These are phyloP conservation scores for Coleophoma cylindrospora DNA, from an alignment of 2,329 filamentous ascomycete species.

Conservation along the genomic window DNA sequence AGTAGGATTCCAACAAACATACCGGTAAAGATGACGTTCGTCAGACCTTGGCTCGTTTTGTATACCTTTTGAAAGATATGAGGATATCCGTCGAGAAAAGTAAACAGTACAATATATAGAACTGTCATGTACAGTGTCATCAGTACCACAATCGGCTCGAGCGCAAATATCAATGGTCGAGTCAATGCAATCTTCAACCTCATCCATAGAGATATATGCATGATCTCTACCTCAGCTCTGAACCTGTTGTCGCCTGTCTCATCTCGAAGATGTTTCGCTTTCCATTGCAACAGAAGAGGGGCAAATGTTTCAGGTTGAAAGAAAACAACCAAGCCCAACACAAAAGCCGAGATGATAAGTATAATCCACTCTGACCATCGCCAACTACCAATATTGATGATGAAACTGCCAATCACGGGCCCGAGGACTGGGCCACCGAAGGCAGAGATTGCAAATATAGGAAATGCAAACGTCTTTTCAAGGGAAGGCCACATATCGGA, in stretches of 20 bases:
- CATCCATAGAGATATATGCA: conserved; percentile 9
- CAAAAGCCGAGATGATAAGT: conserved; percentile 19
- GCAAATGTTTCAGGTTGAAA: conserved; percentile 25
- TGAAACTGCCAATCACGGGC: conserved; percentile 1
- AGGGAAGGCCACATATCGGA: conserved; percentile 28
- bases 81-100: conserved; percentile 41
- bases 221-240: conserved; percentile 13
- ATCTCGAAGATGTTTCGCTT: conserved; percentile 20
- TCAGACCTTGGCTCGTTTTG: conserved; percentile 30
- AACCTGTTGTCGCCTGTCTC: conserved; percentile 21
- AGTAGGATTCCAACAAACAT: conserved; percentile 32
- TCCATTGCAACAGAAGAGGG: conserved; percentile 22
- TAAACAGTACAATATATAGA: conserved; percentile 45
- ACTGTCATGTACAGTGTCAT: conserved; percentile 42
- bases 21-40: conserved; percentile 32
- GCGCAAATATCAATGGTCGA: conserved; percentile 10
- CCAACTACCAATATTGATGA: conserved; percentile 7
- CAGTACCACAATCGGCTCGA: conserved; percentile 27
- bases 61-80: conserved; percentile 39
- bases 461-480: conserved; percentile 18
- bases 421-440: conserved; percentile 15
- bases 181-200: conserved; percentile 9
- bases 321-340: conserved; percentile 12
- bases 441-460: conserved; percentile 9
- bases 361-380: conserved; percentile 34